Conservation (phyloP, 192 early-diverging fungal genomes). For the Entrophospora sp. region DNA sequence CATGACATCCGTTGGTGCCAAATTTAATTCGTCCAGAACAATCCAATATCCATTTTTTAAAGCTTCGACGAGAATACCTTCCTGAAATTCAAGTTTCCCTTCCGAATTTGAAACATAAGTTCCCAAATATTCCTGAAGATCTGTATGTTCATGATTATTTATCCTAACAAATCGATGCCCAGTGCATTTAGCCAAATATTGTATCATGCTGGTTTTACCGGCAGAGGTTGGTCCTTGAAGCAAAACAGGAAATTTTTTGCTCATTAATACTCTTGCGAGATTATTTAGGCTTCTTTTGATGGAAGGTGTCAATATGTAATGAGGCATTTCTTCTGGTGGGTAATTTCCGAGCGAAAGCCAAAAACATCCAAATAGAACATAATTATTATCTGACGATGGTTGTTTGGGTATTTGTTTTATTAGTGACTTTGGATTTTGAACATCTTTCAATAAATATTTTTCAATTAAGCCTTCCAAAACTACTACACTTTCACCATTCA, state of each 20-base stretch:
- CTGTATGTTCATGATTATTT: constrained; percentile 99
- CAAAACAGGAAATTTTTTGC: constrained; percentile 82
- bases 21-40: constrained; percentile 96
- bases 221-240: constrained; percentile 98
- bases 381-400: constrained; percentile 31
- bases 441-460: constrained; percentile 46
- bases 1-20: constrained; percentile 96
- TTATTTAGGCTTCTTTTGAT: constrained; percentile 80
- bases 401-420: constrained; percentile 51
- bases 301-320: constrained; percentile 83
- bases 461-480: constrained; percentile 46
- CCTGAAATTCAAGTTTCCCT: constrained; percentile 86
- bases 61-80: constrained; percentile 91
- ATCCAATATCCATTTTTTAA: constrained; percentile 94
- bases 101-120: constrained; percentile 76
- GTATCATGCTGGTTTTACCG: constrained; percentile 98
- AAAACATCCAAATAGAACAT: constrained; percentile 77
- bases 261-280: constrained; percentile 86
- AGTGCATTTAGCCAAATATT: constrained; percentile 82
- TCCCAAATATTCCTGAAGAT: constrained; percentile 96
- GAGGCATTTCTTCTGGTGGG: constrained; percentile 27
- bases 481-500: constrained; percentile 60
- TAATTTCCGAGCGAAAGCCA: constrained; percentile 62
- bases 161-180: constrained; percentile 96
- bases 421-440: constrained; percentile 45